Base-by-base conservation (phyloP, 495 filamentous ascomycete genomes). In the Staphylotrichum longicolle region DNA sequence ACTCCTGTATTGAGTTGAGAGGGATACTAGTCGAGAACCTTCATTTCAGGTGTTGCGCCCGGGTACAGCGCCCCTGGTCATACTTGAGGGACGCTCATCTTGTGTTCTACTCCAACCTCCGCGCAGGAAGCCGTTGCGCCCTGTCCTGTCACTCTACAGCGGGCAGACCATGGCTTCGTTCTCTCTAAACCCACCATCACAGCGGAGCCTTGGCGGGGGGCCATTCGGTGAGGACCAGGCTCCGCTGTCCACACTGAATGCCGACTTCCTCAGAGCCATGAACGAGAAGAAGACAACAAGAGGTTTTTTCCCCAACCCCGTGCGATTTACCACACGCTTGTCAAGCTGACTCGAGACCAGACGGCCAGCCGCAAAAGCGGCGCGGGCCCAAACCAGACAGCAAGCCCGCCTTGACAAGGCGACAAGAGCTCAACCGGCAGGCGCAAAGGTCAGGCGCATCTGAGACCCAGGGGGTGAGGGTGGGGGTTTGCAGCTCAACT, bases 301-400 rank as follows among this genome's bases (percentile, higher is more conserved):
- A 63, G 66, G 67, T 67, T 45, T 27, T 55, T 52, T 33, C 2
- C 48, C 32, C 37, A 54, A 6, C 10, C 11, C 14, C 52, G 12
- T 8, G 2, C 12, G 5, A 4, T 1, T 3, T n/a, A 20, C 4
- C 10, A 27, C 5, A 3, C n/a, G n/a, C 11, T 5, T 12, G 12
- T 34, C 30, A 15, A 47, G 61, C 70, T 63, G 50, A 35, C 39
- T 14, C 39, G 6, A 27, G 7, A 4, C 40, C 70, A 87, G 93
- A 95, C 82, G 93, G 93, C 14, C 86, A 94, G 66, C 80, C 89
- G 30, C 86, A 90, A 4, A 98, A 98, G 75, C 85, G 90, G 59
- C 84, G 94, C 68, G 94, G 94, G 3, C 94, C 94, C 0, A 98
- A 98, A 67, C 94, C 94, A 33, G 94, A 98, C 72, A 95, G 90